phyloP scores from a whole-genome alignment of 352 stramenopile genomes.

The Globisporangium cylindrosporum region DNA sequence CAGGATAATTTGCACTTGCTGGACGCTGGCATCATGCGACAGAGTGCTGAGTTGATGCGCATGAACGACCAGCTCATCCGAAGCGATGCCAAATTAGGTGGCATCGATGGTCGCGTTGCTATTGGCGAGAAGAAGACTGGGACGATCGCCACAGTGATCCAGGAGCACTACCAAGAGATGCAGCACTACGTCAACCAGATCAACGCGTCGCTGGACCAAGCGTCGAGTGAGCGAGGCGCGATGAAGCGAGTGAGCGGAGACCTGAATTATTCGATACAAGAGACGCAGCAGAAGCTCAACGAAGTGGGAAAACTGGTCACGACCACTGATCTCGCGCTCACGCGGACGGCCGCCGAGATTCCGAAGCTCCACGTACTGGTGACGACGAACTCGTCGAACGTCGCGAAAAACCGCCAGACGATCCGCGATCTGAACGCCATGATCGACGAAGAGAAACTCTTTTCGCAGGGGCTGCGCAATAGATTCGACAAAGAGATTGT shows the following conservation, averaged over 20 bases:
- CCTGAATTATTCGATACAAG: conserved; percentile 37
- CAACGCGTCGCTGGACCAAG: conserved; percentile 27
- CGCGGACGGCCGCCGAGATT: conserved; percentile 43
- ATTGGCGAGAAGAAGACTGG: conserved; percentile 44
- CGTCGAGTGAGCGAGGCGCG: conserved; percentile 28
- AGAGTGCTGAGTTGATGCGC: conserved; percentile 34
- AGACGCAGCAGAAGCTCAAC: conserved; percentile 45
- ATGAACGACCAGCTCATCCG: conserved; percentile 29
- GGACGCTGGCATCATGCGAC: conserved; percentile 22
- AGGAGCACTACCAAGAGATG: conserved; percentile 48
- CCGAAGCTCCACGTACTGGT: conserved; percentile 45
- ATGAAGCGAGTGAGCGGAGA: conserved; percentile 40
- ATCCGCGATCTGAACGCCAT: conserved; percentile 32
- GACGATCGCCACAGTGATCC: conserved; percentile 26
- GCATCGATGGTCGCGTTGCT: conserved; percentile 38
- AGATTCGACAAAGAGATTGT: conserved; percentile 33
- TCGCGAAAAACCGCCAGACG: conserved; percentile 42
- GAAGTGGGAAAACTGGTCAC: conserved; percentile 41
- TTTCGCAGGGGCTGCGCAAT: conserved; percentile 20
- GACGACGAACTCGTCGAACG: conserved; percentile 32
- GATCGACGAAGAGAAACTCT: conserved; percentile 33
- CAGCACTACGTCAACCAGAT: conserved; percentile 29
- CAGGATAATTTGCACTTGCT: conserved; percentile 29
- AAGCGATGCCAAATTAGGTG: conserved; percentile 30
- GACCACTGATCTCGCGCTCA: conserved; percentile 39